These are phyloP conservation scores for Cladophialophora carrionii DNA, from an alignment of 2,329 filamentous ascomycete genomes.

Conservation along the genomic window DNA sequence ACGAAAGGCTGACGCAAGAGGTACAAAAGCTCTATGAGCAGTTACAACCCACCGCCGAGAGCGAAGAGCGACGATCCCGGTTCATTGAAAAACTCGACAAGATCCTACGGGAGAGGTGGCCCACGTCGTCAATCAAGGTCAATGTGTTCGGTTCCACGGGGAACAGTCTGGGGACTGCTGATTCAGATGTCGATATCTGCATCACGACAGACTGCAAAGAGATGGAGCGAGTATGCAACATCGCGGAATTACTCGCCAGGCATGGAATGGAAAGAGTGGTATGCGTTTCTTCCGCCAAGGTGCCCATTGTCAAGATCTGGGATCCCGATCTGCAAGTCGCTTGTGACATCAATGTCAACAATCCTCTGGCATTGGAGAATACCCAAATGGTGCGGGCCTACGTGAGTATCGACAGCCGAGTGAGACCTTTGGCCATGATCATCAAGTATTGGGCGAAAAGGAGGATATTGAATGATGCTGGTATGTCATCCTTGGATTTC, in stretches of 20 bases:
- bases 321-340: conserved; percentile 87
- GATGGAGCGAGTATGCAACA: conserved; percentile 84
- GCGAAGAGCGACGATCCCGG: conserved; percentile 72
- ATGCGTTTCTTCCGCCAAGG: conserved; percentile 91
- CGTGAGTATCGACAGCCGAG: conserved; percentile 86
- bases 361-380: conserved; percentile 90
- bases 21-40: conserved; percentile 83
- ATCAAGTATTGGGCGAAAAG: conserved; percentile 96
- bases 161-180: conserved; percentile 89
- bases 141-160: conserved; percentile 98
- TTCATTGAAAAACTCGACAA: conserved; percentile 86
- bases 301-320: conserved; percentile 98
- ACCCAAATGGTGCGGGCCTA: conserved; percentile 98
- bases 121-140: conserved; percentile 83
- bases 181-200: conserved; percentile 98
- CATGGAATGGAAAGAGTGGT: conserved; percentile 97
- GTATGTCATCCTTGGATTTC: conserved; percentile 58
- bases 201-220: conserved; percentile 90
- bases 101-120: conserved; percentile 89
- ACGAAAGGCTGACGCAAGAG: conserved; percentile 74
- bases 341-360: conserved; percentile 99
- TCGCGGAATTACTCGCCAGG: conserved; percentile 81
- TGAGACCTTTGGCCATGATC: conserved; percentile 91
- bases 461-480: conserved; percentile 92
- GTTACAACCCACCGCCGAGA: conserved; percentile 79